These are phyloP conservation scores for Xylaria longipes DNA, from an alignment of 495 filamentous ascomycete species.

Conservation along the genomic window DNA sequence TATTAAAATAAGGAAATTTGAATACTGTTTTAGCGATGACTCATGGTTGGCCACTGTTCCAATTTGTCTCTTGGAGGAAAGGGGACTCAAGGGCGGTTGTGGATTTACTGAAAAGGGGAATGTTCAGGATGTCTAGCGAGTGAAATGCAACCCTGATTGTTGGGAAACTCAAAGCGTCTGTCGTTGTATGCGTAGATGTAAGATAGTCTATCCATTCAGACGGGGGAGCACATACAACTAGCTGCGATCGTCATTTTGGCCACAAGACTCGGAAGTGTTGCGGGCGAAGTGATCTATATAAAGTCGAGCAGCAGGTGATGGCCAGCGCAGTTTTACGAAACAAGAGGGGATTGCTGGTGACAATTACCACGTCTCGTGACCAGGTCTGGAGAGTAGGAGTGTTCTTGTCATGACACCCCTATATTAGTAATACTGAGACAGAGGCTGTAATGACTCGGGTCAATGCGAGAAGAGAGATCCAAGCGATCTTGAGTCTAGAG, in stretches of 20 bases:
- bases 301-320: not conserved
- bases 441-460: not conserved
- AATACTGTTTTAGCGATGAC: too few relatives aligned
- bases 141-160: too few relatives aligned
- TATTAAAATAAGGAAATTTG: too few relatives aligned
- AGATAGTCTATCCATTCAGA: not conserved
- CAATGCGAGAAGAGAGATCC: not conserved
- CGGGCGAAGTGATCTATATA: slow-evolving; percentile 1
- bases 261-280: not conserved
- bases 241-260: not conserved
- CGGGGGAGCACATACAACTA: not conserved
- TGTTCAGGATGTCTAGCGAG: too few relatives aligned
- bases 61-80: too few relatives aligned
- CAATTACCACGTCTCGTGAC: slow-evolving; percentile 1
- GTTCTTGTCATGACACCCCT: not conserved
- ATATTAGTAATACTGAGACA: not conserved
- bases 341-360: not conserved
- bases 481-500: too few relatives aligned
- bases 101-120: too few relatives aligned
- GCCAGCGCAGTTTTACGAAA: not conserved
- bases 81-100: too few relatives aligned
- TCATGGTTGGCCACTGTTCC: too few relatives aligned
- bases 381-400: not conserved
- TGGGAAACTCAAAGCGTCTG: too few relatives aligned
- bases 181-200: not conserved